Conservation (phyloP, 2,329 filamentous ascomycete species). For the Apiospora hydei region DNA sequence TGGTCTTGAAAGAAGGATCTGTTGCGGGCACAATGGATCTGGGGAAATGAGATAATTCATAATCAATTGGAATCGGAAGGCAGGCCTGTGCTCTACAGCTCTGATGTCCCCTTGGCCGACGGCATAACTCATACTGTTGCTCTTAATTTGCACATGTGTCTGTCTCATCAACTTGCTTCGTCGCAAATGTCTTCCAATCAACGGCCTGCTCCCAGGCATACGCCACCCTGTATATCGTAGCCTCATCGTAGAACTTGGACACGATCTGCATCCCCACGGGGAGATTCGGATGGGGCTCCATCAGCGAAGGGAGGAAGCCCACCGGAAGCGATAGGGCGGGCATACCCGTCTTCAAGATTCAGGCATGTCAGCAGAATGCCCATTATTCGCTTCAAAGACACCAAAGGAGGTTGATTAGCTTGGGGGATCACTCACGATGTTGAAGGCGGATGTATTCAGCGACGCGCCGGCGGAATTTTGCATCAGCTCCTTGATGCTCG, state of each 20-base stretch:
- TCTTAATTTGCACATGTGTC: too few relatives aligned
- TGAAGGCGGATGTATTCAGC: neutral
- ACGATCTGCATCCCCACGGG: slow-evolving; percentile 41
- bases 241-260: slow-evolving; percentile 37
- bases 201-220: slow-evolving; percentile 40
- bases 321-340: slow-evolving; percentile 40
- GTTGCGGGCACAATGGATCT: neutral
- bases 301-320: slow-evolving; percentile 37
- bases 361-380: neutral
- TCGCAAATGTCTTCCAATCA: slow-evolving; percentile 35
- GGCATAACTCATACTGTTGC: neutral
- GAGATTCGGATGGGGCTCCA: slow-evolving; percentile 36
- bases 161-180: neutral
- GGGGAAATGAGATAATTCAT: neutral
- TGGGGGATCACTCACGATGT: neutral
- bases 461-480: slow-evolving; percentile 22
- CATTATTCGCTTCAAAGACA: too few relatives aligned
- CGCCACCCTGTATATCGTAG: slow-evolving; percentile 37
- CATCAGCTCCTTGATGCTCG: slow-evolving; percentile 9
- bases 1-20: neutral
- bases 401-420: neutral
- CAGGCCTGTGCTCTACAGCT: too few relatives aligned
- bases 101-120: neutral
- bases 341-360: slow-evolving; percentile 31
- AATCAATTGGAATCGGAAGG: too few relatives aligned